Base-by-base conservation (phyloP, 495 filamentous ascomycete species). In the Penicillium bialowiezense region DNA sequence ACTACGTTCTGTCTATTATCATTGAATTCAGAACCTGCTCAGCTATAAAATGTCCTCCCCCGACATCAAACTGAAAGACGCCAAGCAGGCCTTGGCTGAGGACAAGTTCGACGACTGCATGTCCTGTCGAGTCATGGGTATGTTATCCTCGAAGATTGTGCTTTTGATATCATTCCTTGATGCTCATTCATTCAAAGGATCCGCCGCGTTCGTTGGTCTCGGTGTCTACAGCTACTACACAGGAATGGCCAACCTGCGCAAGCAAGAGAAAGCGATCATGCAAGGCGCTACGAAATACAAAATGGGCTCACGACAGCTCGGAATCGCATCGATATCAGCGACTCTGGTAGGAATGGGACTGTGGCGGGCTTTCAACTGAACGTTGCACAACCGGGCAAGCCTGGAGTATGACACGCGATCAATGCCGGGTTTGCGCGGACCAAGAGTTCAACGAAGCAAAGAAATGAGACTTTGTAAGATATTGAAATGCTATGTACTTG, bases 211-310 rank as follows among this genome's bases (percentile, higher is more conserved):
- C 54, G 73, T 93, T 36, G 91, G 91, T n/a, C 83, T 97, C 39
- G 92, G 89, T 12, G 81, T 80, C 5, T 97, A 95, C 73, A 91
- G 83, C 61, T 95, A 92, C 69, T 74, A 83, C 48, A 90, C 87
- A 7, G 92, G 92, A 28, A 86, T 85, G 56, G 66, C 69, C 32
- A 88, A 95, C 62, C 80, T 97, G 15, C 77, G 79, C 39, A 72
- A 80, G 55, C 86, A 89, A 60, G 74, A 84, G 59, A 75, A 80
- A 24, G 73, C 74, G 29, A 95, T 96, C 48, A 67, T 87, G 50
- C 74, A 79, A 53, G 85, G 84, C 61, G 78, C 83, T 21, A 84
- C 85, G 20, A 76, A 83, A 56, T 90, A 91, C 62, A 89, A 90
- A 21, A 86, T 96, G 76, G 80, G 80, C 14, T 84, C 79, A 55